A percentile compares a stretch with the other conserved stretches of the same genome.
phyloP scores from a whole-genome alignment of 1,284 basidiomycete species.

The Nidula niveotomentosa region DNA sequence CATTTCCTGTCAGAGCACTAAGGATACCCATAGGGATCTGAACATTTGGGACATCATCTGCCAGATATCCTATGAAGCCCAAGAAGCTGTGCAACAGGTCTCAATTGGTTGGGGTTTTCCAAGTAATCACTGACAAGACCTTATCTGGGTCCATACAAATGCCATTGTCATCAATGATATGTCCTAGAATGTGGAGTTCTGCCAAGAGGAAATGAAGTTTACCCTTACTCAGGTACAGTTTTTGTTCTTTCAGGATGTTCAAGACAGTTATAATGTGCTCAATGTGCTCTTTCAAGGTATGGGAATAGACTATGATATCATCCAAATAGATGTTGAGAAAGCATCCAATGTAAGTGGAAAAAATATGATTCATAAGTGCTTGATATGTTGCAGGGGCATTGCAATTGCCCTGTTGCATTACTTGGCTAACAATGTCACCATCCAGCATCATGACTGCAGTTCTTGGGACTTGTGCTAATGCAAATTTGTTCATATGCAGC shows the following conservation, averaged over 20 bases:
- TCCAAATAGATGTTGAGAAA: constrained; percentile 19
- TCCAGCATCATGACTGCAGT: constrained; percentile 23
- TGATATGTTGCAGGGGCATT: constrained; percentile 5
- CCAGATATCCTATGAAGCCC: constrained; percentile 23
- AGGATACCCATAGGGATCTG: constrained; percentile 25
- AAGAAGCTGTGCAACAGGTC: constrained; percentile 23
- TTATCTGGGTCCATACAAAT: constrained; percentile 33
- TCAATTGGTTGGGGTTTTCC: constrained; percentile 24
- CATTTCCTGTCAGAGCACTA: constrained; percentile 14
- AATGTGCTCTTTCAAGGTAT: constrained; percentile 25
- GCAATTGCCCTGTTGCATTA: constrained; percentile 27
- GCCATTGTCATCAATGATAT: constrained; percentile 22
- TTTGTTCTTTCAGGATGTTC: constrained; percentile 19
- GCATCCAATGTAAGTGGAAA: constrained; percentile 9
- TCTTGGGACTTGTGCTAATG: constrained; percentile 16
- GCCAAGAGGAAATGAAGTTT: constrained; percentile 24
- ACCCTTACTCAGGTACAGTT: constrained; percentile 20
- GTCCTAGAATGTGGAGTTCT: constrained; percentile 26
- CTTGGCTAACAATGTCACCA: constrained; percentile 28
- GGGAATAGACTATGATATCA: constrained; percentile 29
- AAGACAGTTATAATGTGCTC: constrained; percentile 22
- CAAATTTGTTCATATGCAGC: constrained; percentile 33
- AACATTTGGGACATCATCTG: constrained; percentile 19
- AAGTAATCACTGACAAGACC: constrained; percentile 22
- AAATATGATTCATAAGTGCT: constrained; percentile 1